Evolutionary conservation across 2,329 filamentous ascomycete genomes (phyloP).

Genomic region (Trichoderma sp.): DNA sequence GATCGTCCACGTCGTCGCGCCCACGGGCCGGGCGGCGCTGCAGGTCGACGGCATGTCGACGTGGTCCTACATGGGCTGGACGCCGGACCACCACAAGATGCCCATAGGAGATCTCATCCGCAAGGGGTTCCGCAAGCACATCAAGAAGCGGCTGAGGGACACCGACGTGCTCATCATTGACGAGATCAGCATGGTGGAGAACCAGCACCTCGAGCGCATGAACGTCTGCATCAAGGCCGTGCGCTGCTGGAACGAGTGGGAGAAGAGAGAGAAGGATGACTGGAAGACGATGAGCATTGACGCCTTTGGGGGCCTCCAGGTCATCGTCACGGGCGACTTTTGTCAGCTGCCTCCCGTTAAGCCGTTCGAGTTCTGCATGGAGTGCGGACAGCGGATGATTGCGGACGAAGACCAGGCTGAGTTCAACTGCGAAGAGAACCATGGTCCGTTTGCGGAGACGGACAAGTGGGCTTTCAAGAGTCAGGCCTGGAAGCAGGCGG

Average conservation of each 20-base stretch:
- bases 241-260: constrained; percentile 2
- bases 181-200: constrained; percentile 68
- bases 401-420: constrained; percentile 21
- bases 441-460: constrained; percentile 39
- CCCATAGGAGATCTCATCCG: constrained; percentile 15
- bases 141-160: constrained; percentile 43
- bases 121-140: neutral
- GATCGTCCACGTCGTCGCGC: constrained; percentile 57
- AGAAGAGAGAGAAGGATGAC: neutral
- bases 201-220: constrained; percentile 42
- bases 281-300: constrained; percentile 29
- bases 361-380: constrained; percentile 47
- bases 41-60: constrained; percentile 60
- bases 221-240: constrained; percentile 40
- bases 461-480: constrained; percentile 66
- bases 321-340: constrained; percentile 51
- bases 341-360: constrained; percentile 62
- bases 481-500: constrained; percentile 56
- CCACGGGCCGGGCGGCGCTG: constrained; percentile 61
- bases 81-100: constrained; percentile 36
- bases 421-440: constrained; percentile 15
- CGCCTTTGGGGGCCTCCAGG: constrained; percentile 36
- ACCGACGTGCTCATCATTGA: constrained; percentile 65
- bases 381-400: constrained; percentile 33
- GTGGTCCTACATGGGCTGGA: constrained; percentile 62